Evolutionary conservation across 2,329 filamentous ascomycete species (phyloP), one percentile per base, ranked within the genome.

Genomic region (Periconia macrospinosa): DNA sequence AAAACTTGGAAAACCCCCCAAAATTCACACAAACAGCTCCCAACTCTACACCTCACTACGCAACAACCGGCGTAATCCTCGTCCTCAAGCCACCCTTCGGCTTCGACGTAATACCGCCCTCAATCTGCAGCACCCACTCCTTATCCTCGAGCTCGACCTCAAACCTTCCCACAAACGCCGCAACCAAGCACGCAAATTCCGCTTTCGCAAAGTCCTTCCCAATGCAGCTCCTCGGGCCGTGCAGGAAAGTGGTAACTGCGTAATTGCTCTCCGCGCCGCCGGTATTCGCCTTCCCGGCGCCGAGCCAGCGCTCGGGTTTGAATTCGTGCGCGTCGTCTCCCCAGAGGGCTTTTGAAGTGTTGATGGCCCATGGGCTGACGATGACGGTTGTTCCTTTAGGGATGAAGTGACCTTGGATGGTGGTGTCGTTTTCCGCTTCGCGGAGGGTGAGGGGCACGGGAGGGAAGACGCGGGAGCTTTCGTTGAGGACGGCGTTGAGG

Each of bases 211-310:
- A 96, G 2, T 80, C 80, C 72, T 87, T 83, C 0, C 92, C 92
- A 62, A 96, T 96, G 69, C 92, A 96, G 67, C 87, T 89, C 49
- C 92, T 79, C 1, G 92, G 91, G 0, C 92, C 92, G 69, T 96
- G 91, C 54, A 96, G 72, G 75, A 96, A 96, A 0, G 90, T 93
- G 74, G 93, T 70, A 64, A 89, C 87, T 1, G 87, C 83, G 69
- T 88, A 96, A 72, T 93, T 94, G 60, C 82, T 90, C 15, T 81
- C 78, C 1, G 90, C 88, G 9, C 89, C 89, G 7, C 91, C 91
- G 41, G 83, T 85, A 51, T 86, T 86, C 6, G 77, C 75, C 37
- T 74, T 72, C 7, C 79, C 78, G 0, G 71, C 66, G 7, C 65
- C 69, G 47, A 76, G 62, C 74, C 74, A 76, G 76, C 80, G 67